Evolutionary conservation across 768 basidiomycete species (phyloP), one percentile per base, ranked within the genome.

Genomic region (Phlebiopsis gigantea): DNA sequence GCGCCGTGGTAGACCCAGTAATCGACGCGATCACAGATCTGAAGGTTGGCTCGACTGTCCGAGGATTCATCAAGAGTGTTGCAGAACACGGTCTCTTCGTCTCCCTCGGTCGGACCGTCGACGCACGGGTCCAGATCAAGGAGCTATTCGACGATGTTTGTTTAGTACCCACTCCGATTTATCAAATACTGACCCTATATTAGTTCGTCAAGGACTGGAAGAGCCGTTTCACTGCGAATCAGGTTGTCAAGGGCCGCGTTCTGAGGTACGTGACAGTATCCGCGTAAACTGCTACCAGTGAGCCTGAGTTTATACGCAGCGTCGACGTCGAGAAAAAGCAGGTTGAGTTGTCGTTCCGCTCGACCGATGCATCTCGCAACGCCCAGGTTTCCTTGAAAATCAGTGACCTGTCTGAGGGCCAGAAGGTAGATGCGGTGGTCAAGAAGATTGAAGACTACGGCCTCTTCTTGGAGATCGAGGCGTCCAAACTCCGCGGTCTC

Each of bases 141-240:
- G 92, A 97, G 71, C 79, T 96, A 4, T 97, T 96, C 67, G 91
- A 97, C 65, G 93, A 94, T 63, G 83, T 82, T 53, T 47, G 75
- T 58, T 26, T 52, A 47, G 30, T 47, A 10, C 28, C 2, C 8
- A 8, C 30, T 7, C 21, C 19, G 30, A 25, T 39, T 2, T 24
- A 2, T 42, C 21, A 25, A 15, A 5, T 9, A 7, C 51, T 57
- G n/a, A 62, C 55, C 55, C 41, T 63, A 46, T n/a, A 47, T 34
- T 57, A 97, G 92, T 98, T 82, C 71, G 82, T 98, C 65, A 97
- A 98, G 71, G 95, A 98, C 41, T 99, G 96, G 96, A 88, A 95
- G 72, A 75, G 79, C 25, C 81, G 78, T 21, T 98, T 98, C 70
- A 72, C 79, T 59, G 72, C 79, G 41, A 85, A 90, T 63, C 93